Evolutionary conservation across 2,329 filamentous ascomycete species (phyloP), one percentile per base, ranked within the genome.

Genomic region (Aspergillus transmontanensis): DNA sequence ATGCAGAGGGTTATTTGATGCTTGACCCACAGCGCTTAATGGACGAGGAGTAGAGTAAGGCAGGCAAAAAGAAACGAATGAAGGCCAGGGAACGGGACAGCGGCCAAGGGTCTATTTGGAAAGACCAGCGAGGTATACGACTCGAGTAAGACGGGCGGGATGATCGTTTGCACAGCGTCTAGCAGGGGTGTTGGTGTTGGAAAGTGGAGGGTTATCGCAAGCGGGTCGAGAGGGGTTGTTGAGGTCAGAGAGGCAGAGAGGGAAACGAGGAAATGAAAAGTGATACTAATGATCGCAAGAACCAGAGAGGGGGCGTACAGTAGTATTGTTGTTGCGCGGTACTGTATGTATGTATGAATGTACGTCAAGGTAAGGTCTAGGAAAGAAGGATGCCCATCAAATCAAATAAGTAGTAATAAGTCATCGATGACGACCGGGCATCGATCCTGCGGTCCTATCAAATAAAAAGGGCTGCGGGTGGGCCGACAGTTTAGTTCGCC

Each of bases 191-290:
- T 39, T 55, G 32, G 51, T 55, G 32, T 39, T 30, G 28, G 41
- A 60, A 55, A 34, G 46, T 32, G 53, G 54, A 43, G 54, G 51
- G 58, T 61, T 34, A 63, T 69, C 62, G 63, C 61, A 68, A 41
- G 64, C 66, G 67, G 66, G 65, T 63, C 66, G 68, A 65, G 68
- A 66, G 56, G 67, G 66, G 64, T 63, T 60, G 55, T 64, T 62
- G 67, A 66, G 57, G 63, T 63, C 57, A 56, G 66, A 64, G 61
- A 64, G 62, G 45, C 55, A 66, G 63, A 54, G 62, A 59, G 57
- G 51, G 48, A 61, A 48, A 54, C 34, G 59, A 60, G 28, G 62
- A 60, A 58, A 62, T 61, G 58, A 41, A 54, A 45, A 64, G 36
- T 50, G 59, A 59, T 46, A 23, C 14, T n/a, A 26, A 59, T 51